phyloP scores from a whole-genome alignment of 1,284 basidiomycete species.

The Tilletia indica region DNA sequence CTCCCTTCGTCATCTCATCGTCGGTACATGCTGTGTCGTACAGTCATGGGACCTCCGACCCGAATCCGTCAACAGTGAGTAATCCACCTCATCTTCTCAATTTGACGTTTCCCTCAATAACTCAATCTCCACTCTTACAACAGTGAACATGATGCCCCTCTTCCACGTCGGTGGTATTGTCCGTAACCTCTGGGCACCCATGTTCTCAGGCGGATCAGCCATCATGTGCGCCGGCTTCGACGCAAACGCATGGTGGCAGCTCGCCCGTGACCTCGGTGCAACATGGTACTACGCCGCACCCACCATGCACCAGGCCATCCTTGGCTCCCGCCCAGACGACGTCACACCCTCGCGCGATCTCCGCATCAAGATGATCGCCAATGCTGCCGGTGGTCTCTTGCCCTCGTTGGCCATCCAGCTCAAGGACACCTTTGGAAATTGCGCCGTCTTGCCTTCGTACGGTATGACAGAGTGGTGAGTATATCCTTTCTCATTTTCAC shows the following conservation, averaged over 20 bases:
- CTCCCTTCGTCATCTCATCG: slow-evolving; percentile 53
- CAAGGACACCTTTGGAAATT: slow-evolving; percentile 50
- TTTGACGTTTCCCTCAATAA: too few species aligned
- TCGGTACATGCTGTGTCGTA: slow-evolving; percentile 54
- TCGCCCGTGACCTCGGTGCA: slow-evolving; percentile 51
- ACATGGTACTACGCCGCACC: slow-evolving; percentile 56
- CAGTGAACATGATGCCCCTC: slow-evolving; percentile 56
- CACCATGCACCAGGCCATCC: slow-evolving; percentile 56
- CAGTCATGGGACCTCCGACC: slow-evolving; percentile 52
- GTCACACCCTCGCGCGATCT: slow-evolving; percentile 42
- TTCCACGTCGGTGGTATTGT: slow-evolving; percentile 56
- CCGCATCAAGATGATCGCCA: slow-evolving; percentile 54
- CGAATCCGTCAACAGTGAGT: slow-evolving; percentile 50
- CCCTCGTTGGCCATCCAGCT: slow-evolving; percentile 54
- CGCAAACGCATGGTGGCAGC: slow-evolving; percentile 53
- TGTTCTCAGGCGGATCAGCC: slow-evolving; percentile 52
- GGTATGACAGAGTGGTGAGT: slow-evolving; percentile 53
- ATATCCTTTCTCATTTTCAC: neutral
- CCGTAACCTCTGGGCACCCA: slow-evolving; percentile 53
- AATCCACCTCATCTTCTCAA: neutral
- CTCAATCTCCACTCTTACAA: too few species aligned
- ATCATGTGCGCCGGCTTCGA: slow-evolving; percentile 56
- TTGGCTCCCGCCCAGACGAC: slow-evolving; percentile 50
- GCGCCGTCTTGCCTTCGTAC: slow-evolving; percentile 54
- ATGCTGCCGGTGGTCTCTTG: slow-evolving; percentile 54